A percentile compares a stretch with the other conserved stretches of the same genome.
These are phyloP conservation scores for Penicillium cosmopolitanum DNA, from an alignment of 495 filamentous ascomycete genomes.

Conservation along the genomic window DNA sequence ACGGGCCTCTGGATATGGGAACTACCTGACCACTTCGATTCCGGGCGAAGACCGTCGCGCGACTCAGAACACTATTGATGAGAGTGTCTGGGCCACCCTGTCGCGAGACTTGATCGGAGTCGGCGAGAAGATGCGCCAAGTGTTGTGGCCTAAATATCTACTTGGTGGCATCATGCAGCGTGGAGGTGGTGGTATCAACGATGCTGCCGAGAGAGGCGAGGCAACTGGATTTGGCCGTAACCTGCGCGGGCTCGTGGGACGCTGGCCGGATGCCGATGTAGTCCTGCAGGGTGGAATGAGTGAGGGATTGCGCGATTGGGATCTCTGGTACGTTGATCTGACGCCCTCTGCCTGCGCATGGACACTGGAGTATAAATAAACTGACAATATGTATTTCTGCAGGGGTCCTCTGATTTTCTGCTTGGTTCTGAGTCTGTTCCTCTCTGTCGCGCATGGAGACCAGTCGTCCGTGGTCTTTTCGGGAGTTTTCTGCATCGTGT, in stretches of 20 bases:
- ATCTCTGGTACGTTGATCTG: conserved; percentile 70
- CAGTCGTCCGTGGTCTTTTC: conserved; percentile 91
- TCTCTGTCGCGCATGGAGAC: conserved; percentile 74
- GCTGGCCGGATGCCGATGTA: conserved; percentile 73
- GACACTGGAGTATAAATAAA: neutral
- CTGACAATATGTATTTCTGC: conserved; percentile 13
- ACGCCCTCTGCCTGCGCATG: neutral
- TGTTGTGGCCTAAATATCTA: conserved; percentile 95
- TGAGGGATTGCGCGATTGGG: conserved; percentile 90
- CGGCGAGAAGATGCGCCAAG: conserved; percentile 97
- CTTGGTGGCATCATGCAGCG: conserved; percentile 70
- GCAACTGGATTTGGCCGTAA: conserved; percentile 63
- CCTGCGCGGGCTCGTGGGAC: conserved; percentile 64
- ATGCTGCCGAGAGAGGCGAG: conserved; percentile 67
- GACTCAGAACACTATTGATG: conserved; percentile 91
- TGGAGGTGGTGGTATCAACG: conserved; percentile 71
- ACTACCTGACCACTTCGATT: conserved; percentile 85
- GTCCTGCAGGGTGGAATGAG: conserved; percentile 81
- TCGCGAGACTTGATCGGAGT: conserved; percentile 88
- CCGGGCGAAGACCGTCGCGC: conserved; percentile 94
- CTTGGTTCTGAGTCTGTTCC: conserved; percentile 78
- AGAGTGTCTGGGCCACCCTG: conserved; percentile 93
- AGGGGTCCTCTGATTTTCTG: conserved; percentile 93
- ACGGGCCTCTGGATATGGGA: conserved; percentile 42
- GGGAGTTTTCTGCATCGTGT: conserved; percentile 93